Evolutionary conservation across 192 early-diverging fungal species (phyloP), one percentile per base, ranked within the genome.

Genomic region (Pilobolus umbonatus): DNA sequence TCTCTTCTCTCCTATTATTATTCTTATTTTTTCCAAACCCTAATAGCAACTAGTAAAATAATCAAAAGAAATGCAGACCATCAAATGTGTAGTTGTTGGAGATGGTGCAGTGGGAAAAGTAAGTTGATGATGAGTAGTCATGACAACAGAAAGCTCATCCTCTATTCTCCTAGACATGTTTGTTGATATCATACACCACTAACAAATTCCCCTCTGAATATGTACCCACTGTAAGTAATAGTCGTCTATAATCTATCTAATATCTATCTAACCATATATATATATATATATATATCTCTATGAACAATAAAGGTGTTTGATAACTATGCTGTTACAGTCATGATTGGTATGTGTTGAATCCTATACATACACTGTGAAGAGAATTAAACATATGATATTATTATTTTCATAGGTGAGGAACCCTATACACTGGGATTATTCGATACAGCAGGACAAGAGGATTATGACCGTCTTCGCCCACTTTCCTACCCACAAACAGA

Each of bases 281-380:
- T 53, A 26, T 51, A 11, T 49, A 24, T 49, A 22, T 25, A 48
- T 57, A 29, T 61, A n/a, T n/a, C n/a, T n/a, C n/a, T n/a, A n/a
- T n/a, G n/a, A n/a, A n/a, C n/a, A n/a, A 6, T 45, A 15, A 70
- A 87, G 80, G 87, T 89, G n/a, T 97, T 97, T 81, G 94, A 97
- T 78, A 96, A 98, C 72, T 98, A 98, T 82, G 91, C 93, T 51
- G 94, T 95, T 22, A 95, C 93, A n/a, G 93, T 98, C 55, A 98
- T 96, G 93, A 95, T 96, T 78, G 94, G 91, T 69, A 57, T 38
- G 62, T 45, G 38, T 32, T 42, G 14, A 21, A 57, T 22, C 19
- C 14, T 42, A 42, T 12, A 7, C 6, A 42, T 42, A 4, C 9
- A 12, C 9, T 12, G 19, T n/a, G 19, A 42, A 7, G 12, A 9